These are phyloP conservation scores for Ustilago vetiveriae DNA, from an alignment of 1,284 basidiomycete species.

Conservation along the genomic window DNA sequence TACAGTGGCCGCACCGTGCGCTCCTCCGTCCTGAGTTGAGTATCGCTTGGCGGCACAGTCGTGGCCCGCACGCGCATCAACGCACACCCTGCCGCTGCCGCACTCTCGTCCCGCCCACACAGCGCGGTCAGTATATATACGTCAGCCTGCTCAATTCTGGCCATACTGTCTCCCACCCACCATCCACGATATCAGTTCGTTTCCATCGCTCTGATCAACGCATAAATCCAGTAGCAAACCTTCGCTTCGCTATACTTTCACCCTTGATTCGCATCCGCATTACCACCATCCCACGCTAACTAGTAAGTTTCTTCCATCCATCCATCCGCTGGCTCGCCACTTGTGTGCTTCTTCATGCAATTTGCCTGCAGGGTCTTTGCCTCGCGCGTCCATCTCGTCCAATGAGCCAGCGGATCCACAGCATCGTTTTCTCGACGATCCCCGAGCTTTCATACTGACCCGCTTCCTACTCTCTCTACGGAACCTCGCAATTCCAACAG, in stretches of 20 bases:
- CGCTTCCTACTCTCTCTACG: not conserved
- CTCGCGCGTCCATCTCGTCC: conserved; percentile 8
- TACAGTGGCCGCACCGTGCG: conserved; percentile 20
- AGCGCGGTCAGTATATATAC: conserved; percentile 24
- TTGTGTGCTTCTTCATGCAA: conserved; percentile 16
- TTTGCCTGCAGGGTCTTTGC: conserved; percentile 24
- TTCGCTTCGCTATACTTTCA: not conserved
- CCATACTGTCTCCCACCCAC: not conserved
- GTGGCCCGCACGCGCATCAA: not conserved
- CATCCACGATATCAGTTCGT: conserved; percentile 16
- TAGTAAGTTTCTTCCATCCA: conserved; percentile 28
- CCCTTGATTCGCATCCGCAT: not conserved
- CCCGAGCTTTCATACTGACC: not conserved
- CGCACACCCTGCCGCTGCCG: conserved; percentile 1
- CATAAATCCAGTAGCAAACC: not conserved
- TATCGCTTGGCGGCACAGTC: no score
- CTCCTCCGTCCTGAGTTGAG: no score
- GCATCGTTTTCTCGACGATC: no score
- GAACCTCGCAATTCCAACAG: no score
- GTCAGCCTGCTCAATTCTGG: conserved; percentile 9
- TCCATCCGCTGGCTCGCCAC: conserved; percentile 31
- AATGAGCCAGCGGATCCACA: no score
- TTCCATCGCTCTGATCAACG: conserved; percentile 1
- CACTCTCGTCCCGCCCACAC: conserved; percentile 11
- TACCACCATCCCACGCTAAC: not conserved